Evolutionary conservation across 768 basidiomycete species (phyloP).

Genomic region (Hemileccinum rubropunctum): DNA sequence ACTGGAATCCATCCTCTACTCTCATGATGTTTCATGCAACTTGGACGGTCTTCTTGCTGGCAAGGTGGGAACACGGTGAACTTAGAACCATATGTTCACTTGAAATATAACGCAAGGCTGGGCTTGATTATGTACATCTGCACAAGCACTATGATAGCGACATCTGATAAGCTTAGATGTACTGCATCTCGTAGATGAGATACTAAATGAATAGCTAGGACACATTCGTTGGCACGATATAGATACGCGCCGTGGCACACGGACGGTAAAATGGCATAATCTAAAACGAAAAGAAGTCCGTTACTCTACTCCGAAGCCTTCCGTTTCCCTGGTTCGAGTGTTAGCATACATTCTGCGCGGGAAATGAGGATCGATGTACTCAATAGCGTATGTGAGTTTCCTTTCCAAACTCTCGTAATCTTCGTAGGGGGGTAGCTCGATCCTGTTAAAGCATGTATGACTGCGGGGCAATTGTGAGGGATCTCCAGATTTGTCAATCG

Average conservation of each 20-base stretch:
- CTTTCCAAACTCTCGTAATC: conserved; percentile 85
- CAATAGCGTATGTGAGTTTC: conserved; percentile 81
- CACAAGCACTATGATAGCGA: neutral
- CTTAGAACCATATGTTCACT: neutral
- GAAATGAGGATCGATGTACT: conserved; percentile 44
- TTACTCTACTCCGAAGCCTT: conserved; percentile 70
- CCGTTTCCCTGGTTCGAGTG: conserved; percentile 56
- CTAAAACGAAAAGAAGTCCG: conserved; percentile 5
- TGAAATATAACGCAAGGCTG: too few relatives aligned
- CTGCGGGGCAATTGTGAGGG: conserved; percentile 83
- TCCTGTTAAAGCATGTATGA: conserved; percentile 91
- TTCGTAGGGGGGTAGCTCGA: conserved; percentile 88
- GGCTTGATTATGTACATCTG: conserved; percentile 1
- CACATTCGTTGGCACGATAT: conserved; percentile 8
- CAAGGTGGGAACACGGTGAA: neutral
- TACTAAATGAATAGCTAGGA: neutral
- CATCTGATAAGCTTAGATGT: neutral
- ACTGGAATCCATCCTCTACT: conserved; percentile 65
- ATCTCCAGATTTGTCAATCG: conserved; percentile 93
- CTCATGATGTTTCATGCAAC: conserved; percentile 43
- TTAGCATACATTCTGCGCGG: conserved; percentile 5
- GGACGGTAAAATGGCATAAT: conserved; percentile 1
- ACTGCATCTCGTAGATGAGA: conserved; percentile 1
- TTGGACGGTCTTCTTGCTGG: neutral
- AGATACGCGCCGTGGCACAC: conserved; percentile 12